Base-by-base conservation (phyloP, 805 yeast species). In the Yamadazyma tumulicola region DNA sequence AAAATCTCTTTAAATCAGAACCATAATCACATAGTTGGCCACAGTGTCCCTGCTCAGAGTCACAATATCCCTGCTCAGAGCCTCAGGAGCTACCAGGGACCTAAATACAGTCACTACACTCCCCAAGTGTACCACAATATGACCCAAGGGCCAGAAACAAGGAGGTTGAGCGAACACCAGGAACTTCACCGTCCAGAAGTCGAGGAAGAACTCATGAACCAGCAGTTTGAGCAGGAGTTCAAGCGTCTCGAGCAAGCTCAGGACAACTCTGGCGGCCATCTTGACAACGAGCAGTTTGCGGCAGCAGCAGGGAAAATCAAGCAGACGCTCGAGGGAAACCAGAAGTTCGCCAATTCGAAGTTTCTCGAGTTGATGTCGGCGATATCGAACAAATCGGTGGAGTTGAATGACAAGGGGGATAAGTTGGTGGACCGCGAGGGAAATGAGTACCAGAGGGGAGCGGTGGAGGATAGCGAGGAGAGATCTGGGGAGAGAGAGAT, bases 321-420 rank as follows among this genome's bases (percentile, higher is more conserved):
- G 18, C 38, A 42, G 4, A 49, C 67, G 10, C 52, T 59, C 48
- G 25, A 19, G 12, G 34, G 39, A 3, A 42, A 47, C 15, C 42
- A 42, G 11, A 67, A 67, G 45, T 54, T 67, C 36, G 54, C 59
- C 38, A 57, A 59, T 38, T 56, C 64, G 6, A 46, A 55, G 24
- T 67, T 67, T 38, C 45, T 67, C 29, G 62, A 65, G 43, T 49
- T 67, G 24, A 67, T 67, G 73, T 46, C 48, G 24, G 55, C 57
- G 25, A 64, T 67, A 15, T 57, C 65, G 15, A 56, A 57, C 26
- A 43, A 68, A 21, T 38, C 51, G 26, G 69, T 67, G 18, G 71
- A 64, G 45, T 39, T 67, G 5, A 35, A 37, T 20, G 20, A 30
- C 2, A 63, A 62, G 13, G 71, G 71, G 11, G 64, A 61, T 35